Base-by-base conservation (phyloP, 75 land plant genomes). In the Sequoia sempervirens region DNA sequence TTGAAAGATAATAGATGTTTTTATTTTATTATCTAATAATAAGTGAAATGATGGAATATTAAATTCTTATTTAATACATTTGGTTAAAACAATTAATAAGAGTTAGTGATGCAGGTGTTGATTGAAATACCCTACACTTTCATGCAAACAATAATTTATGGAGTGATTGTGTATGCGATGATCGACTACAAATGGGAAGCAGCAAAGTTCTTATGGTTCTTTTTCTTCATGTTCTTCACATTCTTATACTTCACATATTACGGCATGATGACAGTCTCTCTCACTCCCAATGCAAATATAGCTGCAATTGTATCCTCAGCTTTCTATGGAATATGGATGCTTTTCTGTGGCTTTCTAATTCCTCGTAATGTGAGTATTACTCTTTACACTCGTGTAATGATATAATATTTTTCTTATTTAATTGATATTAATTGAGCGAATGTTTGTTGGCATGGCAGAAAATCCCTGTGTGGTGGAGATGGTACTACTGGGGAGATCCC, bases 391-490 rank as follows among this genome's bases (percentile, higher is more conserved):
- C 56, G 1, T 4, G 15, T 10, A 54, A 54, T 11, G 11, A 54
- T 54, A 3, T 54, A 40, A 40, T 40, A 40, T 40, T 40, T 1
- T 40, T 40, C 40, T 40, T 40, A 2, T 40, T 40, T 40, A 40
- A 40, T 1, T 40, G 40, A 40, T 40, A 40, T 40, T 40, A 40
- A 40, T 40, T 40, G 40, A 40, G 11, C 15, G 15, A 10, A 10
- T 54, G 15, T 70, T 30, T 23, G 4, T 72, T 37, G 17, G 28
- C 18, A 32, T 81, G 82, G 89, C 93, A 93, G 93, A 50, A 69
- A 36, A 91, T 95, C 28, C 96, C 96, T 28, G 84, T 87, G 56
- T 93, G 96, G 95, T 95, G 96, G 96, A 88, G 93, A 78, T 95
- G 96, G 96, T 93, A 90, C 81, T 95, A 92, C 83, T 95, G 93